phyloP scores from a whole-genome alignment of 1,139 yeast species.

The Nematodospora anomalae region DNA sequence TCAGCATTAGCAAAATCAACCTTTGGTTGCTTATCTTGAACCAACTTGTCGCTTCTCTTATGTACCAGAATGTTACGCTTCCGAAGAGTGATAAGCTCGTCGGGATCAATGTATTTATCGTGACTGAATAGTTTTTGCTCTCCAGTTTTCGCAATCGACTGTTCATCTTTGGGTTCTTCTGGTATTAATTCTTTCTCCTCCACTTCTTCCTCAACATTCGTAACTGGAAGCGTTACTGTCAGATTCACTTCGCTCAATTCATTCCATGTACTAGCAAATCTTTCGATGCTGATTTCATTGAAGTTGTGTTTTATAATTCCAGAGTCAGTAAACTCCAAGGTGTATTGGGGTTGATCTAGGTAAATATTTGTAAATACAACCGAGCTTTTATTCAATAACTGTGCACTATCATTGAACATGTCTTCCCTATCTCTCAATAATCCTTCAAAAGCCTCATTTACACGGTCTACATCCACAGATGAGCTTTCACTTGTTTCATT shows the following conservation, averaged over 20 bases:
- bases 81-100: slow-evolving; percentile 59
- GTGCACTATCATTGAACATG: slow-evolving; percentile 5
- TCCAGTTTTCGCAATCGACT: slow-evolving; percentile 2
- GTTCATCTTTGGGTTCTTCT: slow-evolving; percentile 4
- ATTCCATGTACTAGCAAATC: slow-evolving; percentile 20
- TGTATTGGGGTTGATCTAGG: slow-evolving; percentile 11
- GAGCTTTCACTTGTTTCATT: background rate
- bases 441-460: slow-evolving; percentile 5
- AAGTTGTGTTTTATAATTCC: slow-evolving; percentile 21
- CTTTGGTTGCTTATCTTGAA: slow-evolving; percentile 19
- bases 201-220: slow-evolving; percentile 13
- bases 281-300: slow-evolving; percentile 15
- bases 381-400: slow-evolving; percentile 18
- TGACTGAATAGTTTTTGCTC: slow-evolving; percentile 11
- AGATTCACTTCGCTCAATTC: slow-evolving; percentile 20
- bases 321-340: slow-evolving; percentile 22
- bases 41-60: slow-evolving; percentile 15
- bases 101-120: slow-evolving; percentile 28
- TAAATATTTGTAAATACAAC: slow-evolving; percentile 15
- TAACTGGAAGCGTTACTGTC: slow-evolving; percentile 10
- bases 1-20: slow-evolving; percentile 53
- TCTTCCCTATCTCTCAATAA: slow-evolving; percentile 1
- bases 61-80: slow-evolving; percentile 21
- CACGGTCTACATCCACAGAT: slow-evolving; percentile 2
- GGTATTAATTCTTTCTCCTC: slow-evolving; percentile 3